These are phyloP conservation scores for Eucalyptus curtisii DNA, from an alignment of 345 rosid species.

Conservation along the genomic window DNA sequence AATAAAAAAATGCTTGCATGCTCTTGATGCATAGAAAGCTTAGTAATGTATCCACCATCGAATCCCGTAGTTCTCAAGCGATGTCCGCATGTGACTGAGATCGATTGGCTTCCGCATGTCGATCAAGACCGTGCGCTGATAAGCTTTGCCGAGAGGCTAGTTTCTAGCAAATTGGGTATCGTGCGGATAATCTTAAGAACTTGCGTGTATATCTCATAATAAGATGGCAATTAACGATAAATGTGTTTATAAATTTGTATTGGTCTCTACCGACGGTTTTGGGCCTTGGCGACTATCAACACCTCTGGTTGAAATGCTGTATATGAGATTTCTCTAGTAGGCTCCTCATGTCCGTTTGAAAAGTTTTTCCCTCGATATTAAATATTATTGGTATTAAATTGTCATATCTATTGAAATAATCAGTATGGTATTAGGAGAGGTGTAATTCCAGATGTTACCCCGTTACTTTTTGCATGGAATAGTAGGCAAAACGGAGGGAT, in stretches of 20 bases:
- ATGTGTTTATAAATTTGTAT: background rate
- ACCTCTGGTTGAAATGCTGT: accelerated
- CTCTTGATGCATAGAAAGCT: background rate
- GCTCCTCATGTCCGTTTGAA: background rate
- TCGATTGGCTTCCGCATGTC: background rate
- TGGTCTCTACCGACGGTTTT: background rate
- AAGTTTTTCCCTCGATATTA: background rate
- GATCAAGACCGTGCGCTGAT: background rate
- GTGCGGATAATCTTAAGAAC: background rate
- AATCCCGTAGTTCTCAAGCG: background rate
- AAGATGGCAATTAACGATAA: background rate
- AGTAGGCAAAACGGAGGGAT: no score
- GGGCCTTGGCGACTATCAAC: background rate
- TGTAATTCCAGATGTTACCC: no score
- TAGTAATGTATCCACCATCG: background rate
- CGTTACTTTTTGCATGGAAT: no score
- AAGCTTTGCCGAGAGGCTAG: no score
- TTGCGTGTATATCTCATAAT: accelerated
- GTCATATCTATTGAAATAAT: background rate
- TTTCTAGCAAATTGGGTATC: no score
- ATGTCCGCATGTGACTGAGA: background rate
- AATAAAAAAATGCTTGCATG: background rate
- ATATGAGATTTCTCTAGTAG: background rate
- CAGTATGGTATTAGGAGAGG: background rate
- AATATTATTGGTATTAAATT: background rate